Evolutionary conservation across 805 yeast genomes (phyloP), one percentile per base, ranked within the genome.

Genomic region (Candida caryicola): DNA sequence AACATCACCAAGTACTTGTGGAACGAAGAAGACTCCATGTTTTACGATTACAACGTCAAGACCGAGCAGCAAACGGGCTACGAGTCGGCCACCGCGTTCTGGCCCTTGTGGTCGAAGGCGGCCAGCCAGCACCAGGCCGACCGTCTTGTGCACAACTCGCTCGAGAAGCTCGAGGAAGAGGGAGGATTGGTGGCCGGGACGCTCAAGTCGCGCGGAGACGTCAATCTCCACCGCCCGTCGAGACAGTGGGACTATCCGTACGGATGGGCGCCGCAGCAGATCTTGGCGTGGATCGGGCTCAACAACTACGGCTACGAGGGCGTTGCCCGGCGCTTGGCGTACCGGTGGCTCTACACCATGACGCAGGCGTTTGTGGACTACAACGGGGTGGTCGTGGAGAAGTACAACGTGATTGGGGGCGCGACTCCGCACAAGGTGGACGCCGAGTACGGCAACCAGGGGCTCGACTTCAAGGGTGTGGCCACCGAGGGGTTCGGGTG

Each of bases 231-330:
- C 30, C 70, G 88, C 52, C 96, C 95, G n/a, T 78, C 83, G 9
- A 73, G 98, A 59, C 99, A 91, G 64, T 91, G 99, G 99, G 99
- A 91, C 60, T 93, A 83, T 60, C 99, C 99, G 2, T 87, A 69
- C 55, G 98, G 98, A 1, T 91, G 99, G 99, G 96, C 98, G 0
- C 98, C 99, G 3, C 98, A 93, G 58, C 99, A 91, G 62, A 86
- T 91, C 13, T 60, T 91, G 38, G 91, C 95, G 1, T 91, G 99
- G 99, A 76, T 76, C 31, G 98, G 97, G 0, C 69, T 91, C 23
- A 51, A 59, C 19, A 75, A 80, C 37, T 93, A 91, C 57, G 93
- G 90, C 0, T 85, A 71, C 54, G 59, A 58, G 3, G 77, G 72
- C 3, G 76, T 77, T 13, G 81, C 91, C 1, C 71, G 81, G 39